A percentile compares a stretch with the other conserved stretches of the same genome.
phyloP scores from a whole-genome alignment of 225 moss, liverwort and hornwort species.

The Anthoceros angustus region DNA sequence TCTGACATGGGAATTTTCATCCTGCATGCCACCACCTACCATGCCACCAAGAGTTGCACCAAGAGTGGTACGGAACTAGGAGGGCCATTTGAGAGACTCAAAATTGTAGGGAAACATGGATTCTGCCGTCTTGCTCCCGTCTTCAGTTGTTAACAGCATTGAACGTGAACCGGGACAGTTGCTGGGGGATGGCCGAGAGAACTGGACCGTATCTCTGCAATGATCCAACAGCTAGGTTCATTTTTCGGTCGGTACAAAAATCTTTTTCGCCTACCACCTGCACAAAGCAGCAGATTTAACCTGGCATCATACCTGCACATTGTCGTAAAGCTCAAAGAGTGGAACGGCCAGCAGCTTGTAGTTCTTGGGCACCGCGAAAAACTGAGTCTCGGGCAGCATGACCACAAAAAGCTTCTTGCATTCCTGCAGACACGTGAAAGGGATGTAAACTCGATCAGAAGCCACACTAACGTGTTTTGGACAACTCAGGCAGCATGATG shows the following conservation, averaged over 20 bases:
- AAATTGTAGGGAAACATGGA: no score
- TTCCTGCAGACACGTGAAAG: conserved; percentile 40
- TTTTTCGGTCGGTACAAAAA: conserved; percentile 4
- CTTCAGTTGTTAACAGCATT: conserved; percentile 81
- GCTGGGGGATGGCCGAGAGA: conserved; percentile 96
- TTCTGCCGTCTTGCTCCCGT: no score
- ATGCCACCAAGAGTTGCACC: no score
- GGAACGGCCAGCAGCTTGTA: conserved; percentile 91
- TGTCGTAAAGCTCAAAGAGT: conserved; percentile 95
- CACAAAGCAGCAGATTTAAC: conserved; percentile 1
- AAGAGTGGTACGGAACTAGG: no score
- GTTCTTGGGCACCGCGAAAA: conserved; percentile 96
- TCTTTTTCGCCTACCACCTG: background rate
- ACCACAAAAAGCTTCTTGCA: conserved; percentile 98
- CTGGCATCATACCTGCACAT: conserved; percentile 59
- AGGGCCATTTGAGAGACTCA: no score
- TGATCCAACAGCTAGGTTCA: background rate
- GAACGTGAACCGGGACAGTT: conserved; percentile 93
- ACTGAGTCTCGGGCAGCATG: conserved; percentile 76
- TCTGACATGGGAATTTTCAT: no score
- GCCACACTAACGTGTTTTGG: no score
- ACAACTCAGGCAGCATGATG: no score
- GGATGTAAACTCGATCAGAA: no score
- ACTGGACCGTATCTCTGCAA: conserved; percentile 98
- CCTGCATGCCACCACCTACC: no score